Percentiles rank a stretch among this genome's conserved stretches.
Conservation (phyloP, 768 basidiomycete species). For the Calvatia gigantea region DNA sequence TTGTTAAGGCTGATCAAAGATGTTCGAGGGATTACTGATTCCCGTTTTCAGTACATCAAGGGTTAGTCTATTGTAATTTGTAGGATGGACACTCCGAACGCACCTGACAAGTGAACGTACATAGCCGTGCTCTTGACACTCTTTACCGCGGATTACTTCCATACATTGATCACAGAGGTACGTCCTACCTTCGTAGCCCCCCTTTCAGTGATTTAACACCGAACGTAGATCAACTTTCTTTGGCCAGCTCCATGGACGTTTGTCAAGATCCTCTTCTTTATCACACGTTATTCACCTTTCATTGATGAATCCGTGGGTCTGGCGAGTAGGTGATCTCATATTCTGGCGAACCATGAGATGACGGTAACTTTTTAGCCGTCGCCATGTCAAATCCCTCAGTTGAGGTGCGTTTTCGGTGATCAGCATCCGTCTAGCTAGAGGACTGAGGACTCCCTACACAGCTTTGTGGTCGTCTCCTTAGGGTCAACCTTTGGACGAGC, state of each 20-base stretch:
- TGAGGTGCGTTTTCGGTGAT: neutral
- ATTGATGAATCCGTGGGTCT: neutral
- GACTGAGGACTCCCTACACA: neutral
- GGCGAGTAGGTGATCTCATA: neutral
- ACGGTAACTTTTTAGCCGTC: neutral
- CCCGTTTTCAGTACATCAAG: too few species aligned
- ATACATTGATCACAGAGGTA: neutral
- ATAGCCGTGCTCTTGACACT: neutral
- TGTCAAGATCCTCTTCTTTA: neutral
- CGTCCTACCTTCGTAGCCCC: neutral
- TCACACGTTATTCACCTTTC: constrained; percentile 2
- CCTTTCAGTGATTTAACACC: neutral
- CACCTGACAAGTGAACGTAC: too few species aligned
- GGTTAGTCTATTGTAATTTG: too few species aligned
- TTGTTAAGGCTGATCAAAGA: too few species aligned
- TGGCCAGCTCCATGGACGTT: neutral
- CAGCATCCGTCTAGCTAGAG: neutral
- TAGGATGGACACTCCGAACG: too few species aligned
- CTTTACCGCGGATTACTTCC: neutral
- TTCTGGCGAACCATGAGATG: neutral
- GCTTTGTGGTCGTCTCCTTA: neutral
- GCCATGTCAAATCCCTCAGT: neutral
- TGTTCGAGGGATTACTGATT: too few species aligned
- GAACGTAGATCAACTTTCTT: neutral
- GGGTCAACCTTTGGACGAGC: neutral